Base-by-base conservation (phyloP, 768 basidiomycete species). In the Tephrocybe sp. region DNA sequence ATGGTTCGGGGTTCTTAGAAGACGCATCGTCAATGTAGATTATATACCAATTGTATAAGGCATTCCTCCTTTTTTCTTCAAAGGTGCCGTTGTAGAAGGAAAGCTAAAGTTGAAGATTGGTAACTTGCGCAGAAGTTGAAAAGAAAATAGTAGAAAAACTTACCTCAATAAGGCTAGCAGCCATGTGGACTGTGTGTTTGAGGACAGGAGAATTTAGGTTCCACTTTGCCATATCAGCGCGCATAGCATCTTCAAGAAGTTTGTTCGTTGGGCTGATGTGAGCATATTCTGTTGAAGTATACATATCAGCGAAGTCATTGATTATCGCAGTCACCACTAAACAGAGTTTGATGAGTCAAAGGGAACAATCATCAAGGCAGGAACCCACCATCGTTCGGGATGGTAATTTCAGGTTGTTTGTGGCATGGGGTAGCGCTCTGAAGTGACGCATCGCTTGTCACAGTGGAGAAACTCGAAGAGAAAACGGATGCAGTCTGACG, bases 151-250 rank as follows among this genome's bases (percentile, higher is more conserved):
- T 4, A 15, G 20, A 20, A 18, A 9, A 41, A 21, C 12, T 24
- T 4, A 51, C 50, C 23, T 51, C 43, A 10, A 38, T 38, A 18
- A 38, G 24, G 18, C 23, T 45, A 10, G 50, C 47, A 23, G 36
- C 36, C 34, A 39, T 5, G 17, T 39, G 37, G 9, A 48, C 10
- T 14, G 47, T 48, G n/a, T 39, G 18, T 25, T 41, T 17, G 18
- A 41, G 39, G 20, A 17, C 3, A 9, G 14, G 39, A 21, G 39
- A 41, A 3, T 5, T 21, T 17, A 41, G 18, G 9, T 41, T 25
- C 20, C 24, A 41, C 18, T 21, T 41, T 9, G 4, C 39, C 39
- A 41, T 41, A 3, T 41, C 39, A 15, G 8, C 39, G 4, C 18
- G 39, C 39, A 41, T 41, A 17, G 39, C 39, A 3, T 15, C 39